Conservation (phyloP, 2,329 filamentous ascomycete species). For the Penicillium sp. region DNA sequence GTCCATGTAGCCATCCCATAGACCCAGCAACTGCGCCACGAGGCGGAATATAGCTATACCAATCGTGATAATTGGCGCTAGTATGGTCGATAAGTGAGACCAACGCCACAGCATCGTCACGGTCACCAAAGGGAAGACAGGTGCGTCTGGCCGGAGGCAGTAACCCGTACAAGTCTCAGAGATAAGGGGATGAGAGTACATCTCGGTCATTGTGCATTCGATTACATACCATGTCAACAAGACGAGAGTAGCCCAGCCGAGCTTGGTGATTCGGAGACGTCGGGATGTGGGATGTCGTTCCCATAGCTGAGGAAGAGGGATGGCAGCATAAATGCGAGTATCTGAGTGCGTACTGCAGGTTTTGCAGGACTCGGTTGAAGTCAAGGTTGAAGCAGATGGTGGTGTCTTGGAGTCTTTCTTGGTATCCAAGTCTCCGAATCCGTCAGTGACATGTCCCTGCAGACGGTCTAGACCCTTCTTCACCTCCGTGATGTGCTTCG, state of each 20-base stretch:
- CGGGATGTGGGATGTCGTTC: slow-evolving; percentile 31
- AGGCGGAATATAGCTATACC: slow-evolving; percentile 36
- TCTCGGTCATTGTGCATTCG: slow-evolving; percentile 54
- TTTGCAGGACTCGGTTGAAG: slow-evolving; percentile 22
- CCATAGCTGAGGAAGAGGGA: slow-evolving; percentile 45
- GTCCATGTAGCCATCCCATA: slow-evolving; percentile 50
- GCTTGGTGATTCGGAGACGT: slow-evolving; percentile 39
- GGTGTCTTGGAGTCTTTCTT: slow-evolving; percentile 13
- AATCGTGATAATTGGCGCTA: slow-evolving; percentile 37
- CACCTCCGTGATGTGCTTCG: slow-evolving; percentile 47
- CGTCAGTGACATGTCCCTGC: slow-evolving; percentile 38
- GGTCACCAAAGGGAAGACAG: slow-evolving; percentile 59
- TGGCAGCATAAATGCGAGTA: slow-evolving; percentile 34
- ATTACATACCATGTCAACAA: slow-evolving; percentile 54
- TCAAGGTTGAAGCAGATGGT: background rate
- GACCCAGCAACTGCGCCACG: slow-evolving; percentile 40
- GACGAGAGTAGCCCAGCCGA: slow-evolving; percentile 45
- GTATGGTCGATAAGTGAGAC: slow-evolving; percentile 41
- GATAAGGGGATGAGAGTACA: slow-evolving; percentile 57
- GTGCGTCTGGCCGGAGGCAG: slow-evolving; percentile 56
- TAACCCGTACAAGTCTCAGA: slow-evolving; percentile 54
- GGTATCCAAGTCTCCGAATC: background rate
- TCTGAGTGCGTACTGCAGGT: slow-evolving; percentile 30
- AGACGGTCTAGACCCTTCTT: slow-evolving; percentile 44
- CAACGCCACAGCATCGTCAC: slow-evolving; percentile 58